phyloP scores from a whole-genome alignment of 2,329 filamentous ascomycete genomes.

The Diaporthe sp. region DNA sequence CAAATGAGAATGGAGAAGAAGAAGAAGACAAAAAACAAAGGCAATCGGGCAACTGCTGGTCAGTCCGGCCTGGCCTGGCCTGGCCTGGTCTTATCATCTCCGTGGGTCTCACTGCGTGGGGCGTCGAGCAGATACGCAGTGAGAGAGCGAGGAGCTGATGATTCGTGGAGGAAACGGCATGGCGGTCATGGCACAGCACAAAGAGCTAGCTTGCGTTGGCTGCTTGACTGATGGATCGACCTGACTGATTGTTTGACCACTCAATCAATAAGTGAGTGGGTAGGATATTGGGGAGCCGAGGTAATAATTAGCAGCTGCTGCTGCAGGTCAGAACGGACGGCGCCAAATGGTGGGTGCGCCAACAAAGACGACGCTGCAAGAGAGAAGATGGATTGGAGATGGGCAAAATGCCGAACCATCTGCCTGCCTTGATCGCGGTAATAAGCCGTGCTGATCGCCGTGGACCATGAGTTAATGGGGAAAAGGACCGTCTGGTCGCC shows the following conservation, averaged over 20 bases:
- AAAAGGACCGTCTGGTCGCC: not conserved
- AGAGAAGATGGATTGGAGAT: not conserved
- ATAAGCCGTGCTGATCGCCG: constrained; percentile 18
- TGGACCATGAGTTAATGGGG: constrained; percentile 11
- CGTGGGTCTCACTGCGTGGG: constrained; percentile 2
- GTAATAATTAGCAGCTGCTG: not conserved
- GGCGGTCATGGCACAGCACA: constrained; percentile 11
- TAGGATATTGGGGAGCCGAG: not conserved
- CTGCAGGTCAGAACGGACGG: constrained; percentile 1
- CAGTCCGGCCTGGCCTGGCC: not conserved
- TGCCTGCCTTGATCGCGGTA: constrained; percentile 1
- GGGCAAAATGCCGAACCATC: constrained; percentile 9
- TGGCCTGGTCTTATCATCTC: not conserved
- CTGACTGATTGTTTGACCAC: not conserved
- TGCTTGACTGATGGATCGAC: not conserved
- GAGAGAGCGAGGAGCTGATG: not conserved
- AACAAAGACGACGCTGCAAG: not conserved
- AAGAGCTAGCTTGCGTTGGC: not conserved
- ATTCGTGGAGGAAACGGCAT: not conserved
- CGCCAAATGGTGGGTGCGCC: not conserved
- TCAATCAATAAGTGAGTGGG: not conserved
- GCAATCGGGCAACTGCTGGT: not conserved
- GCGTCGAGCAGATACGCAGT: not conserved
- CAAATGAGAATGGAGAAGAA: not conserved
- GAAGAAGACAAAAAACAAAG: not conserved